These are phyloP conservation scores for Trametes cingulata DNA, from an alignment of 768 basidiomycete species.

Conservation along the genomic window DNA sequence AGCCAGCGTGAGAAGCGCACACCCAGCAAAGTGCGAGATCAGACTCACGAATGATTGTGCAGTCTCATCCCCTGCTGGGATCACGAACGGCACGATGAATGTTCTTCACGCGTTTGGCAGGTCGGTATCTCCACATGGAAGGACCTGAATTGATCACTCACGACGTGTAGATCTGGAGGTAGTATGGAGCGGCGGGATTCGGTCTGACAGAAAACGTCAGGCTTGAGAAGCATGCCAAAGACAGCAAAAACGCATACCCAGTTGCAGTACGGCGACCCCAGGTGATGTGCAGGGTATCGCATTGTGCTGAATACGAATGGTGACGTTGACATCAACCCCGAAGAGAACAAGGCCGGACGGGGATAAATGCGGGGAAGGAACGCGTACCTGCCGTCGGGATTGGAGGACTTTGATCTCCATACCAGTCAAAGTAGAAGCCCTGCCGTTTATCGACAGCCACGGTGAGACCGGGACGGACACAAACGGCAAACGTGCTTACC, in stretches of 20 bases:
- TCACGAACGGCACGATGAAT: constrained; percentile 52
- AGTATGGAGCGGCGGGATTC: constrained; percentile 56
- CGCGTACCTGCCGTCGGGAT: constrained; percentile 33
- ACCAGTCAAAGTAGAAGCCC: constrained; percentile 37
- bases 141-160: constrained; percentile 34
- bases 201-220: constrained; percentile 41
- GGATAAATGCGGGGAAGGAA: not conserved
- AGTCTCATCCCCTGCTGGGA: constrained; percentile 43
- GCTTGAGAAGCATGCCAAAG: not conserved
- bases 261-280: constrained; percentile 30
- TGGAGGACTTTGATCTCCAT: constrained; percentile 31
- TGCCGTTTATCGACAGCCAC: not conserved
- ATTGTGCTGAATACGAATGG: constrained; percentile 32
- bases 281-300: constrained; percentile 33
- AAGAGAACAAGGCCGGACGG: not conserved
- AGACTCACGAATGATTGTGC: constrained; percentile 48
- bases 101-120: constrained; percentile 35
- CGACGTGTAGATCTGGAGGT: constrained; percentile 63
- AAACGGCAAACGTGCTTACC: constrained; percentile 10
- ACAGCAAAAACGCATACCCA: constrained; percentile 26
- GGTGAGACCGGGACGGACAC: not conserved
- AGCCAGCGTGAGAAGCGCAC: not conserved
- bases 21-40: not conserved
- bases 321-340: not conserved
- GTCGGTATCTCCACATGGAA: not conserved